These are phyloP conservation scores for Eutypa lata DNA, from an alignment of 2,329 filamentous ascomycete species.

Conservation along the genomic window DNA sequence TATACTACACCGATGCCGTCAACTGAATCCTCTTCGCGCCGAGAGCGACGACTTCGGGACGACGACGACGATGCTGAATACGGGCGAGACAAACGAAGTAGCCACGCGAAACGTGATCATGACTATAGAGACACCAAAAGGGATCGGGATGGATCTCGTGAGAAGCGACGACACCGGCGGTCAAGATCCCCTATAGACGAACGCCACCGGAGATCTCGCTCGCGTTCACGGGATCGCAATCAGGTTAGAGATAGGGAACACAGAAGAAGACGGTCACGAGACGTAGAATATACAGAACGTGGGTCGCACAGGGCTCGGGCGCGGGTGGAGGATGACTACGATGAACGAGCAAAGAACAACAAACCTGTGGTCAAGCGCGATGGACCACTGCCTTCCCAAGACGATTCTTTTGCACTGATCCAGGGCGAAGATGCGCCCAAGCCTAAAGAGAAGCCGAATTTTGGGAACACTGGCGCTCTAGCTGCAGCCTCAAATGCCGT, in stretches of 20 bases:
- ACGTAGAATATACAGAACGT: constrained; percentile 27
- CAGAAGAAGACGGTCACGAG: constrained; percentile 31
- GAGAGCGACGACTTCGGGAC: constrained; percentile 8
- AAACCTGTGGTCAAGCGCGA: constrained; percentile 32
- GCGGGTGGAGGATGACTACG: constrained; percentile 4
- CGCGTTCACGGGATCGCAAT: constrained; percentile 23
- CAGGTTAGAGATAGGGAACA: constrained; percentile 22
- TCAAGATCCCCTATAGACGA: constrained; percentile 25
- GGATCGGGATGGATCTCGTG: constrained; percentile 15
- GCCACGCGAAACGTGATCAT: constrained; percentile 15
- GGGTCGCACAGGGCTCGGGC: constrained; percentile 18
- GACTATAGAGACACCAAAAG: constrained; percentile 7
- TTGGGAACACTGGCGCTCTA: constrained; percentile 72
- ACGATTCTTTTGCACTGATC: constrained; percentile 55
- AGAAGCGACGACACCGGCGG: constrained; percentile 18
- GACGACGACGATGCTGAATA: constrained; percentile 13
- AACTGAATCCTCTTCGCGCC: constrained; percentile 7
- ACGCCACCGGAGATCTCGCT: constrained; percentile 13
- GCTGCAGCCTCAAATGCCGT: constrained; percentile 82
- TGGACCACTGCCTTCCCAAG: constrained; percentile 59
- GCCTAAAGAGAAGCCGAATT: constrained; percentile 87
- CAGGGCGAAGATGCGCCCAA: constrained; percentile 48
- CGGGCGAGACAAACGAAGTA: constrained; percentile 16
- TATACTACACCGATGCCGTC: not conserved
- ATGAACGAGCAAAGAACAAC: constrained; percentile 15